Evolutionary conservation across 2,329 filamentous ascomycete genomes (phyloP), one percentile per base, ranked within the genome.

Genomic region (Phialemonium atrogriseum): DNA sequence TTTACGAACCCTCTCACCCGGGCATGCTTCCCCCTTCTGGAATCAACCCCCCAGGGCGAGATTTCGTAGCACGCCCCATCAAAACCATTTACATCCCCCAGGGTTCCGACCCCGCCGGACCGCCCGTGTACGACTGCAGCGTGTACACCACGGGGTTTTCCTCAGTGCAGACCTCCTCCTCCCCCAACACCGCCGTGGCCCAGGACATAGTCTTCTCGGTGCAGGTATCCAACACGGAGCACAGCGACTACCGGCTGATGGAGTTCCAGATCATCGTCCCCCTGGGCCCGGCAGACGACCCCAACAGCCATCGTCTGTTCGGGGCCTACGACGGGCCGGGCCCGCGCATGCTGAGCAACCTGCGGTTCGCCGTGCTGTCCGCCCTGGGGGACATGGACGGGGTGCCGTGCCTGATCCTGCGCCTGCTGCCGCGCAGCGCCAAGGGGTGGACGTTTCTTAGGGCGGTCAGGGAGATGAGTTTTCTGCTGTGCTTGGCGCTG

Each of bases 301-400:
- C n/a, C n/a, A n/a, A n/a, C n/a, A n/a, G n/a, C n/a, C n/a, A n/a
- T n/a, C n/a, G n/a, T n/a, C n/a, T 39, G 7, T 21, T 38, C 22
- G 17, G 16, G 22, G 12, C 14, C 11, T 41, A 42, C 33, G 21
- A 23, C 8, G 42, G 36, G 10, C 29, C 27, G 10, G 34, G 40
- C 18, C 13, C 34, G 7, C 18, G 11, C 15, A 43, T 45, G 42
- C 38, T 43, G 25, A 30, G 28, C 26, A 45, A 45, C 38, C 34
- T 40, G 24, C 40, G 42, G 7, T 43, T 43, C 38, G 43, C 43
- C 36, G 40, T 43, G 20, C 21, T 39, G 8, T 17, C 20, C 11
- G 21, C 19, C 18, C 14, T 27, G 10, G 20, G n/a, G 5, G 24
- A 12, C 18, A 22, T 19, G 21, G 22, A 24, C 13, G 32, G 32